These are phyloP conservation scores for Lodderomyces orthopsilosis DNA, from an alignment of 1,139 yeast genomes.

Conservation along the genomic window DNA sequence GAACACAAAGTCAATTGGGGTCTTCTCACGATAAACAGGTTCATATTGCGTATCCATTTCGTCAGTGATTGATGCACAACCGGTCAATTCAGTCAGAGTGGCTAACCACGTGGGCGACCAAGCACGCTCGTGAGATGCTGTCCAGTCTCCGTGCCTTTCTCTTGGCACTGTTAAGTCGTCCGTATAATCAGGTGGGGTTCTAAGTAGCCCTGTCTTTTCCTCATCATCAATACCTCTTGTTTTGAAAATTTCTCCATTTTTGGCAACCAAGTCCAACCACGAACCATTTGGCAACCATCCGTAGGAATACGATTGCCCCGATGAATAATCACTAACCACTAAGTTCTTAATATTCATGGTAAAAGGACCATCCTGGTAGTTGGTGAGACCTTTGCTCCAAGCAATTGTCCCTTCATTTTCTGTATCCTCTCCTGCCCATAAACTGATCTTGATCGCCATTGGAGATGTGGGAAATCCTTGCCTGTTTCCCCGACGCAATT, in stretches of 20 bases:
- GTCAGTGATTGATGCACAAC: not conserved
- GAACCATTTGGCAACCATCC: constrained; percentile 20
- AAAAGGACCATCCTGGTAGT: constrained; percentile 34
- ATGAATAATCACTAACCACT: constrained; percentile 31
- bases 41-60: not conserved
- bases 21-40: not conserved
- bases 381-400: constrained; percentile 44
- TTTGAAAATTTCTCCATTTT: constrained; percentile 12
- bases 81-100: not conserved
- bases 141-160: constrained; percentile 3
- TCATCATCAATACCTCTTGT: not conserved
- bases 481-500: constrained; percentile 16
- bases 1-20: not conserved
- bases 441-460: constrained; percentile 36
- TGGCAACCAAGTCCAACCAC: constrained; percentile 16
- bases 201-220: not conserved
- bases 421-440: constrained; percentile 43
- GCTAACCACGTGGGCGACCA: not conserved
- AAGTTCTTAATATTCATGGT: constrained; percentile 31
- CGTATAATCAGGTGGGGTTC: not conserved
- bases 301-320: constrained; percentile 30
- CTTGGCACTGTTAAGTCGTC: not conserved
- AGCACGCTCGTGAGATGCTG: constrained; percentile 1
- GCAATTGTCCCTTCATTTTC: constrained; percentile 36
- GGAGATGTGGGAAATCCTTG: constrained; percentile 41